Percentiles rank a stretch among this genome's conserved stretches.
Evolutionary conservation across 1,284 basidiomycete genomes (phyloP).

Genomic region (Pholiota adiposa): DNA sequence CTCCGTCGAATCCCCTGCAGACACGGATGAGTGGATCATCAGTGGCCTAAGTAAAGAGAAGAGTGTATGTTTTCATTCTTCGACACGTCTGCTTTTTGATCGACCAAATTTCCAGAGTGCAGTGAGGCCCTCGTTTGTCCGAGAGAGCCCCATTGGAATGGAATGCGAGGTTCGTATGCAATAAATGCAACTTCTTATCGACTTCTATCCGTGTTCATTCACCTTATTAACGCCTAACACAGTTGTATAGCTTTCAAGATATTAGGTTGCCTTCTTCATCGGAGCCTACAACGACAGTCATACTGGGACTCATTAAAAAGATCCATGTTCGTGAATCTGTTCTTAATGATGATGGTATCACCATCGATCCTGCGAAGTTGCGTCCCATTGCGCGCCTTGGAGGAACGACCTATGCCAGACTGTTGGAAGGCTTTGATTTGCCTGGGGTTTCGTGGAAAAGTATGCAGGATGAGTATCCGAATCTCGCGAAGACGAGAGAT

Average conservation of each 20-base stretch:
- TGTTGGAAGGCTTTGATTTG: constrained; percentile 62
- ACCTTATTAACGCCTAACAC: constrained; percentile 16
- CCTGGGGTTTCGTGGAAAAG: constrained; percentile 61
- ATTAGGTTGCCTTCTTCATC: constrained; percentile 47
- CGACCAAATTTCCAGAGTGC: constrained; percentile 34
- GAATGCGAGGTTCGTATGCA: constrained; percentile 64
- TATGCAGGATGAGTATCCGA: constrained; percentile 27
- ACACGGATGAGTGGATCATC: constrained; percentile 74
- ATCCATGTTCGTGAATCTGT: constrained; percentile 65
- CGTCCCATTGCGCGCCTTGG: constrained; percentile 68
- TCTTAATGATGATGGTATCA: constrained; percentile 49
- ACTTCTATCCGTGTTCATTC: constrained; percentile 1
- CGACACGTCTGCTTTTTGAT: constrained; percentile 15
- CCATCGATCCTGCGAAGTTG: constrained; percentile 64
- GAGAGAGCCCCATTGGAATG: constrained; percentile 72
- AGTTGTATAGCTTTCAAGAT: constrained; percentile 63
- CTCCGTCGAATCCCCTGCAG: constrained; percentile 66
- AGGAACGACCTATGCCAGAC: constrained; percentile 58
- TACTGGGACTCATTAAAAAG: constrained; percentile 67
- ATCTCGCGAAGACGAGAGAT: constrained; percentile 14
- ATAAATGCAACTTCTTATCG: constrained; percentile 1
- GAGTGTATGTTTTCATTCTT: constrained; percentile 47
- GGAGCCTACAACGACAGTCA: constrained; percentile 54
- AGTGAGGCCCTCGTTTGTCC: constrained; percentile 69
- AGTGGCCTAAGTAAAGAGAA: constrained; percentile 68